Evolutionary conservation across 2,329 filamentous ascomycete species (phyloP).

Genomic region (Berkeleyomyces rouxiae): DNA sequence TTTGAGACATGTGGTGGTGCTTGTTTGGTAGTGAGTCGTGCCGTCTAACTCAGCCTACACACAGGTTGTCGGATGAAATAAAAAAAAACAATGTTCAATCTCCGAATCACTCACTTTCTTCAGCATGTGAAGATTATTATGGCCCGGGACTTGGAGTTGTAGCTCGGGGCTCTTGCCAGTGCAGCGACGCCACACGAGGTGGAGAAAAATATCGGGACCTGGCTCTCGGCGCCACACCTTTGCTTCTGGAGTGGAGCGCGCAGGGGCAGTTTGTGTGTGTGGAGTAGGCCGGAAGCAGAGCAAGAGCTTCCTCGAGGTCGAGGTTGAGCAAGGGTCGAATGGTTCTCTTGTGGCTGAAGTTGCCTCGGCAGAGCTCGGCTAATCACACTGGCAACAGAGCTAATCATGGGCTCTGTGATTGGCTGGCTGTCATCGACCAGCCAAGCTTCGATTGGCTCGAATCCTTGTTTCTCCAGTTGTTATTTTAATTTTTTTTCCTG

Average conservation of each 20-base stretch:
- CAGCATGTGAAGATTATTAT: neutral
- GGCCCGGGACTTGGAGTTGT: neutral
- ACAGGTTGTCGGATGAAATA: neutral
- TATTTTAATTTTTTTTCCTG: neutral
- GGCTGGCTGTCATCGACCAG: constrained; percentile 4
- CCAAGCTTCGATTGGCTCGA: constrained; percentile 7
- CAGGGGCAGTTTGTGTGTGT: neutral
- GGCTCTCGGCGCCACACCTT: neutral
- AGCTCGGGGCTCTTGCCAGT: neutral
- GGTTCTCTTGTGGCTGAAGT: constrained; percentile 5
- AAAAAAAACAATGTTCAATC: neutral
- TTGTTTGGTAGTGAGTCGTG: neutral
- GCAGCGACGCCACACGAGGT: neutral
- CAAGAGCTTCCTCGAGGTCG: neutral
- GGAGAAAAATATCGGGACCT: neutral
- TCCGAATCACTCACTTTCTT: neutral
- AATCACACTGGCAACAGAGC: constrained; percentile 6
- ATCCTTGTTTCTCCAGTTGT: constrained; percentile 7
- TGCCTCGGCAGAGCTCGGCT: constrained; percentile 14
- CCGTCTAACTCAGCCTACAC: no score
- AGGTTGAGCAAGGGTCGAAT: neutral
- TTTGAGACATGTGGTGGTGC: neutral
- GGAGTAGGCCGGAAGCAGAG: neutral
- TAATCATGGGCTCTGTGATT: constrained; percentile 13
- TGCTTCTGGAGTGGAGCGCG: neutral